Evolutionary conservation across 2,329 filamentous ascomycete species (phyloP).

Genomic region (Coniochaeta pulveracea): DNA sequence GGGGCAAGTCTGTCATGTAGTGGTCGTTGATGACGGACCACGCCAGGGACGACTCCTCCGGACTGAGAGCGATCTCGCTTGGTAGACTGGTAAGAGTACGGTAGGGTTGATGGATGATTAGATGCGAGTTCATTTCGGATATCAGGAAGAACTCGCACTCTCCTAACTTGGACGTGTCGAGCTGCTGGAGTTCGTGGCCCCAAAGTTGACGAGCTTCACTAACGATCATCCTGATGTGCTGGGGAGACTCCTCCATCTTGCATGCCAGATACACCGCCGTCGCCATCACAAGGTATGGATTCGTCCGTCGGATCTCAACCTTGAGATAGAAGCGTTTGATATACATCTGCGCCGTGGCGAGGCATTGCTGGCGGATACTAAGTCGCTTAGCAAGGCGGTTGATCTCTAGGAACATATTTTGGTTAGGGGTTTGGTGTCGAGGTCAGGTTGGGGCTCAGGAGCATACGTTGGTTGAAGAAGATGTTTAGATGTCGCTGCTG

Average conservation of each 20-base stretch:
- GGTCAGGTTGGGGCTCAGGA: no score
- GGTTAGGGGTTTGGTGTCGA: conserved; percentile 4
- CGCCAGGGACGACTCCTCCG: conserved; percentile 68
- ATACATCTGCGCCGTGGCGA: conserved; percentile 91
- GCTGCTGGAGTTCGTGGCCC: conserved; percentile 62
- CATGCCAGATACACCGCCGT: conserved; percentile 91
- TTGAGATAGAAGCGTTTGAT: conserved; percentile 87
- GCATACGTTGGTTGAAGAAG: conserved; percentile 80
- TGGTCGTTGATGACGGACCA: conserved; percentile 84
- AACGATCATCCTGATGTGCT: conserved; percentile 87
- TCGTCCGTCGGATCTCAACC: conserved; percentile 84
- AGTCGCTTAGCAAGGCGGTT: conserved; percentile 75
- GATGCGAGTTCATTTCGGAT: conserved; percentile 78
- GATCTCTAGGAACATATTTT: conserved; percentile 45
- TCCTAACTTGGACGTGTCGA: conserved; percentile 74
- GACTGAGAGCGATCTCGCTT: conserved; percentile 56
- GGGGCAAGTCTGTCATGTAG: conserved; percentile 82
- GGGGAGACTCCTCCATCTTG: conserved; percentile 96
- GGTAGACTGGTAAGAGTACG: conserved; percentile 66
- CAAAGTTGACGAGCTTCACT: conserved; percentile 77
- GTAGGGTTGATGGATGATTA: conserved; percentile 88
- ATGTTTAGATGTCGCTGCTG: conserved; percentile 76
- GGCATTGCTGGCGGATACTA: conserved; percentile 75
- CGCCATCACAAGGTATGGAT: conserved; percentile 85
- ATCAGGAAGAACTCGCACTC: conserved; percentile 93